phyloP scores from a whole-genome alignment of 1,284 basidiomycete species.

The Gymnopus androsaceus region DNA sequence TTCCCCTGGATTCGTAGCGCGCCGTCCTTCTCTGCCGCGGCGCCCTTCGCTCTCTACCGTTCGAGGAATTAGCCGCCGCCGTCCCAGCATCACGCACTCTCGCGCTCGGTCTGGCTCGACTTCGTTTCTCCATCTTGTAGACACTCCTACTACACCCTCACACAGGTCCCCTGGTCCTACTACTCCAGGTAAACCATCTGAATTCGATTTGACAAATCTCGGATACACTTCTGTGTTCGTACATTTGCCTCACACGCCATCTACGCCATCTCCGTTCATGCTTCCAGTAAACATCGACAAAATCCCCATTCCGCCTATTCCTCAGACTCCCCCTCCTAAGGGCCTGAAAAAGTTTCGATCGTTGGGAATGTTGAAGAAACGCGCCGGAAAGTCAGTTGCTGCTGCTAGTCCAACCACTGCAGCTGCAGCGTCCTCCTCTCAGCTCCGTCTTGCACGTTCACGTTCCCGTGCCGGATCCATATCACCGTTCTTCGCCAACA shows the following conservation, averaged over 20 bases:
- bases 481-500: conserved; percentile 7
- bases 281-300: conserved; percentile 10
- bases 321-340: conserved; percentile 17
- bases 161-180: conserved; percentile 35
- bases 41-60: conserved; percentile 3
- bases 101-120: conserved; percentile 36
- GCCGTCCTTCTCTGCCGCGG: neutral
- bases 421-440: conserved; percentile 24
- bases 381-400: conserved; percentile 34
- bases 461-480: conserved; percentile 21
- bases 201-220: conserved; percentile 53
- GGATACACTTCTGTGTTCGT: conserved; percentile 70
- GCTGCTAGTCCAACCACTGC: conserved; percentile 20
- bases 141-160: conserved; percentile 40
- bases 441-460: conserved; percentile 19
- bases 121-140: conserved; percentile 43
- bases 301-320: conserved; percentile 13
- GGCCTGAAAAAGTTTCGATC: conserved; percentile 45
- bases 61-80: conserved; percentile 25
- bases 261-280: conserved; percentile 36
- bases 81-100: conserved; percentile 34
- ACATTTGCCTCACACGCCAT: conserved; percentile 53
- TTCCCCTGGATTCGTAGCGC: neutral
- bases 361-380: conserved; percentile 38
- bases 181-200: conserved; percentile 38